Evolutionary conservation across 2,329 filamentous ascomycete genomes (phyloP).

Genomic region (Didymella arachidicola): DNA sequence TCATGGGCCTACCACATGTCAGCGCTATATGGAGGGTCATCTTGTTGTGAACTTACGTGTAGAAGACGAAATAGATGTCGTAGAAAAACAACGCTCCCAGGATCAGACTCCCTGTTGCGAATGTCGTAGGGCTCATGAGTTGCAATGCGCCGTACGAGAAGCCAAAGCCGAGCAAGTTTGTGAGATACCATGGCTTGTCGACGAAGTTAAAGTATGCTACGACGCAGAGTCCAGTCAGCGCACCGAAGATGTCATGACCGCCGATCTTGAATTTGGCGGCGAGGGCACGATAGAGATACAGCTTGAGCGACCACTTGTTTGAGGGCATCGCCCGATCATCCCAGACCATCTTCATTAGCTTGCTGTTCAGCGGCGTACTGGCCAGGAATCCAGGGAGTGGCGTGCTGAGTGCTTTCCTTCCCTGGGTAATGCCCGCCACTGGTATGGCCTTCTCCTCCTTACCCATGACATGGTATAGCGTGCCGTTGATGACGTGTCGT

Average conservation of each 20-base stretch:
- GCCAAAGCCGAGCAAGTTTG: conserved; percentile 85
- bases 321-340: conserved; percentile 56
- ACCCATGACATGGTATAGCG: conserved; percentile 58
- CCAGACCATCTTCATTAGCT: conserved; percentile 62
- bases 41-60: conserved; percentile 65
- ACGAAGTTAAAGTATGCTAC: conserved; percentile 71
- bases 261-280: conserved; percentile 62
- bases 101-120: conserved; percentile 80
- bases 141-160: conserved; percentile 86
- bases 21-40: background rate
- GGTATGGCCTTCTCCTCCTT: conserved; percentile 44
- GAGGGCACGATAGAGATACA: conserved; percentile 62
- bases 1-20: conserved; percentile 67
- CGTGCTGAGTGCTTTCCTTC: conserved; percentile 43
- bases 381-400: conserved; percentile 63
- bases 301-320: conserved; percentile 60
- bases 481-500: conserved; percentile 65
- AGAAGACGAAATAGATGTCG: conserved; percentile 92
- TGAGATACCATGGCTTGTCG: conserved; percentile 72
- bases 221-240: conserved; percentile 62
- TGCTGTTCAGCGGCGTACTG: conserved; percentile 54
- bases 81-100: conserved; percentile 87
- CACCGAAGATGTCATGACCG: conserved; percentile 63
- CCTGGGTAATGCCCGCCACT: conserved; percentile 39
- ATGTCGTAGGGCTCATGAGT: conserved; percentile 87